Base-by-base conservation (phyloP, 257 asterid species). In the Solanum acaule region DNA sequence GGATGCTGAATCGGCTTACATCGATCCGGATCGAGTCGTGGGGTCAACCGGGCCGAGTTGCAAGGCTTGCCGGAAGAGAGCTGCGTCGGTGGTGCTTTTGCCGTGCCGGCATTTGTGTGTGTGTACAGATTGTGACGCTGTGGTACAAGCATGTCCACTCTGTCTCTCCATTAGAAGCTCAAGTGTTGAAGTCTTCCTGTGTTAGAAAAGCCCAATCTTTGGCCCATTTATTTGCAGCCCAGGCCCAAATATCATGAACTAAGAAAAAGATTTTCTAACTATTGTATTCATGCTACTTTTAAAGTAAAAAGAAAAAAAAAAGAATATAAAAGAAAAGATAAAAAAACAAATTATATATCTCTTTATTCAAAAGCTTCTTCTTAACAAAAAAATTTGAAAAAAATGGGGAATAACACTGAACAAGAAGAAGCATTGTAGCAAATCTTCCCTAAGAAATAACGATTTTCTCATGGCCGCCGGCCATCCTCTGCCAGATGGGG, bases 91-190 rank as follows among this genome's bases (percentile, higher is more conserved):
- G 87, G 92, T 92, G 86, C 56, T 92, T 85, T 59, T 92, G 89
- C 94, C 94, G 77, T 92, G 94, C 68, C 90, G 93, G 63, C 94
- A 92, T 88, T 88, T 92, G 34, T 91, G 93, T 31, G 75, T 92
- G 0, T 92, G 94, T 63, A 44, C 68, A 37, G 88, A 81, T 34
- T 92, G 94, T 49, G 94, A 91, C 56, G 88, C 89, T 68, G 89
- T 77, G 72, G 93, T 90, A 20, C 92, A 78, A 86, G 88, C 90
- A 46, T 92, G 94, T 81, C 94, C 94, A 27, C 87, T 90, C 4
- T 92, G 94, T 67, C 77, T 85, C 23, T 81, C 89, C 16, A 5
- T 85, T 27, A 92, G 91, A 90, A 92, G 88, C 52, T 91, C 94
- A 4, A 92, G 93, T 63, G 89, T 92, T 18, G 94, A 90, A 86